Percentiles rank a stretch among this genome's conserved stretches.
Evolutionary conservation across 1,139 yeast species (phyloP).

Genomic region (Insectozyma bohioensis): DNA sequence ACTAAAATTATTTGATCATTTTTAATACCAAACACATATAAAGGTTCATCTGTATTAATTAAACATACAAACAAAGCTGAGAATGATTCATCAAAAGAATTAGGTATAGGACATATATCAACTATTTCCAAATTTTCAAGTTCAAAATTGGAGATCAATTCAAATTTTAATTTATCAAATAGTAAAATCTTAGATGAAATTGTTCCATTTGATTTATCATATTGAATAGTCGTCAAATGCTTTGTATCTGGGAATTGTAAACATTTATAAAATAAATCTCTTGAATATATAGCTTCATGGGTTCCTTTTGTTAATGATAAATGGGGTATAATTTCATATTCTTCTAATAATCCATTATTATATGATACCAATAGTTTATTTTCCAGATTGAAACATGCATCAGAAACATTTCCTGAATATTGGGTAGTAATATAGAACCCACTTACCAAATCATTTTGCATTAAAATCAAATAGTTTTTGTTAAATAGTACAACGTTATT

Average conservation of each 20-base stretch:
- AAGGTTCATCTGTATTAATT: slow-evolving; percentile 4
- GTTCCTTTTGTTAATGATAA: no score
- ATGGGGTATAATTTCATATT: slow-evolving; percentile 1
- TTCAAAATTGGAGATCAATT: slow-evolving; percentile 1
- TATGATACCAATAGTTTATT: not conserved
- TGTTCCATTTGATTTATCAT: slow-evolving; percentile 2
- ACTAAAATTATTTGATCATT: slow-evolving; percentile 1
- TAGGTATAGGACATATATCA: slow-evolving; percentile 8
- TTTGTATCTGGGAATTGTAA: slow-evolving; percentile 5
- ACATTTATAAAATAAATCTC: slow-evolving; percentile 7
- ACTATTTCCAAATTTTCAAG: slow-evolving; percentile 6
- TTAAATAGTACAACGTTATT: no score
- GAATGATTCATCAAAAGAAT: not conserved
- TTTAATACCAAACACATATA: slow-evolving; percentile 7
- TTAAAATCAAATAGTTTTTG: no score
- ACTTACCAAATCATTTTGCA: no score
- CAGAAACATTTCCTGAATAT: no score
- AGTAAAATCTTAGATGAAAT: slow-evolving; percentile 6
- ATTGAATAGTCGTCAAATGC: slow-evolving; percentile 7
- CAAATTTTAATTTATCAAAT: slow-evolving; percentile 5
- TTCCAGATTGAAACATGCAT: no score
- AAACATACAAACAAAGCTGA: slow-evolving; percentile 4
- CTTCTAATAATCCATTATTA: slow-evolving; percentile 3
- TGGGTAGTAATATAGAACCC: no score
- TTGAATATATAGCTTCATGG: slow-evolving; percentile 9